Evolutionary conservation across 257 asterid genomes (phyloP).

Genomic region (Capsicum baccatum): DNA sequence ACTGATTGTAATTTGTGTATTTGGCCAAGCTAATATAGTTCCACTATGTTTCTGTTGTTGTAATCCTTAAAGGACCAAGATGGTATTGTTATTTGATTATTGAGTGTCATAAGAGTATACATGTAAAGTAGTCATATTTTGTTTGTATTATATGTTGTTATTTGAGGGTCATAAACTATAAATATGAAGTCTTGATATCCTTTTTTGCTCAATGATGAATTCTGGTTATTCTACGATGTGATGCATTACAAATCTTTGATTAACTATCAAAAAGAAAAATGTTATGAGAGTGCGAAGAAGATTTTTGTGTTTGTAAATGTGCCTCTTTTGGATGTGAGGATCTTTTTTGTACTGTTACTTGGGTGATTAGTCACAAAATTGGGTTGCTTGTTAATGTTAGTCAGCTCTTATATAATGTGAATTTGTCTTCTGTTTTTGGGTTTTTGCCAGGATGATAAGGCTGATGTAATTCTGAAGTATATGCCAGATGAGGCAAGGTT

Average conservation of each 20-base stretch:
- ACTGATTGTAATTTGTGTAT: background rate
- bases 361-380: background rate
- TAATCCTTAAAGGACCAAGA: background rate
- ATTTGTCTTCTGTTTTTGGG: background rate
- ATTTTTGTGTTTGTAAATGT: background rate
- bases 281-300: background rate
- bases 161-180: background rate
- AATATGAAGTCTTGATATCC: background rate
- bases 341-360: background rate
- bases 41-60: background rate
- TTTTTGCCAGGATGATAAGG: constrained; percentile 82
- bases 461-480: constrained; percentile 90
- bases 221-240: background rate
- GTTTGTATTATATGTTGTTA: background rate
- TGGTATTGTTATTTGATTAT: background rate
- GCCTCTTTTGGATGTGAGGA: background rate
- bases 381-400: background rate
- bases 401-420: background rate
- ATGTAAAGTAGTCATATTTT: background rate
- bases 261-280: background rate
- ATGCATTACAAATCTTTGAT: background rate
- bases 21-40: background rate
- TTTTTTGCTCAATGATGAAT: background rate
- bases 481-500: constrained; percentile 94
- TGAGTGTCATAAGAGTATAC: background rate